Base-by-base conservation (phyloP, 768 basidiomycete species). In the Serendipita sp. region DNA sequence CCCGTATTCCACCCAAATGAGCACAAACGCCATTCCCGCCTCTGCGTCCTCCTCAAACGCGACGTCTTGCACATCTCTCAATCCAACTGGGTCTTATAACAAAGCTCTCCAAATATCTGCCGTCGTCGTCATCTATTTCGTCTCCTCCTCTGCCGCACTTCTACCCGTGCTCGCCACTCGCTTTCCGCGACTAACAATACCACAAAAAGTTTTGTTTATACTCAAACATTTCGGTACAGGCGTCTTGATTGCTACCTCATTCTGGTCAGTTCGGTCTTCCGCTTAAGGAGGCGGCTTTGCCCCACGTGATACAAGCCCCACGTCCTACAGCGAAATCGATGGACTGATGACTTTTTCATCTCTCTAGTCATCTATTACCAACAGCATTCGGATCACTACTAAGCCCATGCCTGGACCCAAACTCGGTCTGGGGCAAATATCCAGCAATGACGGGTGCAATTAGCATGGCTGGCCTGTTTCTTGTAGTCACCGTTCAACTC, bases 181-280 rank as follows among this genome's bases (percentile, higher is more conserved):
- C 17, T 58, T 58, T 33, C 53, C 53, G 17, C 13, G 53, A 17
- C 31, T 58, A 58, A 28, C 17, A n/a, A 4, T 58, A 17, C 53
- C 53, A 20, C 53, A 58, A 58, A 22, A 31, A 22, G 30, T 58
- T n/a, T 31, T 58, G 17, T 58, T 58, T n/a, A 3, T 58, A 22
- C 31, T 58, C 31, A 58, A 58, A 31, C 53, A 58, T 31, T 58
- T 58, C 28, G 53, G 53, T 17, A 58, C 53, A 58, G 53, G 53
- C 28, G 53, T 58, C 30, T 31, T 58, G 17, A 16, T 58, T 58
- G 53, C 53, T 33, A 58, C 53, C 7, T 58, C 53, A 31, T 58
- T 58, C 31, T 58, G 53, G 53, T 58, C 22, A 22, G 53, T 58
- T n/a, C 34, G 34, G 34, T 38, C 7, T 38, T 38, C 34, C 34